Evolutionary conservation across 257 asterid species (phyloP), one percentile per base, ranked within the genome.

Genomic region (Nicotiana sylvestris): DNA sequence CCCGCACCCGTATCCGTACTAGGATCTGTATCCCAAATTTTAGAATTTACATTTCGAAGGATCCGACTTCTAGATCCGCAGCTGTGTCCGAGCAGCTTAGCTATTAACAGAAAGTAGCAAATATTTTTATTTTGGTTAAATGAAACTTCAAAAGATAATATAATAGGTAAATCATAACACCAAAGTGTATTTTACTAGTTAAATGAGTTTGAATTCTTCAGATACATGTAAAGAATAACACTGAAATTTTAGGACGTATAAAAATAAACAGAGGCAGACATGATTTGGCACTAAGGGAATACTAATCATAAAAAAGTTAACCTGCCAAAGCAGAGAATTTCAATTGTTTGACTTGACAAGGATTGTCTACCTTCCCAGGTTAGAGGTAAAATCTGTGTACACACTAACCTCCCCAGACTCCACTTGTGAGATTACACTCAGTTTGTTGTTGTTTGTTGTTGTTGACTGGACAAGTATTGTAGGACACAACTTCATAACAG

Each of bases 271-370:
- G 8, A 72, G 61, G 3, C 57, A 9, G 57, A 51, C 57, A 51
- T 51, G 5, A 51, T 21, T 46, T 21, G 49, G 61, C 16, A 46
- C 6, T 43, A 21, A 72, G 25, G 61, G 61, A 72, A n/a, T 72
- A 21, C 60, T 39, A 69, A 10, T 46, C 79, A 72, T 25, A 72
- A 39, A 69, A 67, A 69, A 21, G 37, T 25, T 46, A 72, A 72
- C 78, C 78, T 72, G 61, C n/a, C 35, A 72, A 46, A 72, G 37
- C 39, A 72, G 79, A 69, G 29, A 39, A 39, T 69, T 69, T 69
- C 78, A 69, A 69, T 10, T 39, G 57, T 39, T n/a, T 69, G 32
- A 69, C 30, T 18, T 35, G 37, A 72, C 17, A 51, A 51, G 17
- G 17, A 51, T 51, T 51, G 57, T 39, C 46, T 39, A 39, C 9